Percentiles rank a stretch among this genome's conserved stretches.
These are phyloP conservation scores for Chlorella sp. DNA, from an alignment of 139 green algal genomes.

Conservation along the genomic window DNA sequence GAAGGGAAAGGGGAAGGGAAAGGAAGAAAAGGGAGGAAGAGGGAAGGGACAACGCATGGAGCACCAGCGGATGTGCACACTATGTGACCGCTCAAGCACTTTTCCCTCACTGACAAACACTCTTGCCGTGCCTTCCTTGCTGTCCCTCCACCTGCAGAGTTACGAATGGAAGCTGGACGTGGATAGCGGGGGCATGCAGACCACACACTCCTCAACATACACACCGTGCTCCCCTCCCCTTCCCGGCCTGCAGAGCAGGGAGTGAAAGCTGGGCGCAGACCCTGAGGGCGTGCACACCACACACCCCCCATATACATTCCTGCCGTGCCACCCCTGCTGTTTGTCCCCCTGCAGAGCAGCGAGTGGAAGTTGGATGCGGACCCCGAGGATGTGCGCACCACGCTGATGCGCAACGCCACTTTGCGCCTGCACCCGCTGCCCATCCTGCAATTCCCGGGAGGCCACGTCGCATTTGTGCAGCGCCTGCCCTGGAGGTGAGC, in stretches of 20 bases:
- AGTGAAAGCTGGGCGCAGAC: background rate
- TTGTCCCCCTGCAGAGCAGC: background rate
- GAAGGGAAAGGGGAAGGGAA: too few species aligned
- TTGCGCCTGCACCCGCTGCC: constrained; percentile 36
- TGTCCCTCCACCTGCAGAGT: background rate
- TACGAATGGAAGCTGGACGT: background rate
- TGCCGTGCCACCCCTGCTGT: background rate
- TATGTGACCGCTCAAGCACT: too few species aligned
- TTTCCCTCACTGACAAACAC: background rate
- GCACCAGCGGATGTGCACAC: too few species aligned
- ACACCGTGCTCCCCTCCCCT: too few species aligned
- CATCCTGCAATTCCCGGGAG: constrained; percentile 35
- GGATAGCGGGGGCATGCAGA: too few species aligned
- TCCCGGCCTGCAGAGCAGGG: background rate
- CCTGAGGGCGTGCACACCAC: too few species aligned
- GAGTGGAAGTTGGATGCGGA: background rate
- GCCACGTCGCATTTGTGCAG: constrained; percentile 51
- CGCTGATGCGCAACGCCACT: constrained; percentile 13
- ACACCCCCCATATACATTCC: too few species aligned
- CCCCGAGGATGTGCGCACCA: background rate
- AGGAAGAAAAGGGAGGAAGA: too few species aligned
- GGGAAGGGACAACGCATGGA: too few species aligned
- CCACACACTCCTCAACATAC: too few species aligned
- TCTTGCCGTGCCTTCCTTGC: background rate
- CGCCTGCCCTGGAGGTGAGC: constrained; percentile 35